Conservation (phyloP, 225 moss, liverwort and hornwort species). For the Neckera pumila region DNA sequence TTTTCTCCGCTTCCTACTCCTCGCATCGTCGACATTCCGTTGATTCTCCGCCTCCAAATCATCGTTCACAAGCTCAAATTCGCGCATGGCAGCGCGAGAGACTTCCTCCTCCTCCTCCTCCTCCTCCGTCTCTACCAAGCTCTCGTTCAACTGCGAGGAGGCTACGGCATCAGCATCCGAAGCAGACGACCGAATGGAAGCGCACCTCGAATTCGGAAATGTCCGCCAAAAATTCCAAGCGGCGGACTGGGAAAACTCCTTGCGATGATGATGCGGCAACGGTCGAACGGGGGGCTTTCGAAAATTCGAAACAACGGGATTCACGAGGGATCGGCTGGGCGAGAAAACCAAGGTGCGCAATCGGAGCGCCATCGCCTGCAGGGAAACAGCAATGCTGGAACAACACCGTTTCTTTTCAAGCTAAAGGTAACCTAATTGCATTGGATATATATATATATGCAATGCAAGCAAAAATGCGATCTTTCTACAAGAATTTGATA, state of each 20-base stretch:
- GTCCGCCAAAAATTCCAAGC: background rate
- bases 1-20: slow-evolving; percentile 13
- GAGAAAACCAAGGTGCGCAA: background rate
- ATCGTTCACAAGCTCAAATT: slow-evolving; percentile 12
- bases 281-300: too few species aligned
- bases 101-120: background rate
- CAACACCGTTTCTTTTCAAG: background rate
- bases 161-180: background rate
- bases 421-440: background rate
- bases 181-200: background rate
- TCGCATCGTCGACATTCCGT: slow-evolving; percentile 1
- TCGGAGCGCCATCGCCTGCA: background rate
- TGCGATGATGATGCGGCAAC: background rate
- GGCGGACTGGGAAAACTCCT: background rate
- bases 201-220: background rate
- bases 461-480: background rate
- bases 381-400: background rate
- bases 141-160: background rate
- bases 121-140: background rate
- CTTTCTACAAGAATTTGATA: background rate
- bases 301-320: background rate
- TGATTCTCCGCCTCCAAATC: slow-evolving; percentile 12
- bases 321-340: background rate
- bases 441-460: too few species aligned
- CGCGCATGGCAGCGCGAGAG: background rate